phyloP scores from a whole-genome alignment of 768 basidiomycete species.

The Basidioascus undulatus region DNA sequence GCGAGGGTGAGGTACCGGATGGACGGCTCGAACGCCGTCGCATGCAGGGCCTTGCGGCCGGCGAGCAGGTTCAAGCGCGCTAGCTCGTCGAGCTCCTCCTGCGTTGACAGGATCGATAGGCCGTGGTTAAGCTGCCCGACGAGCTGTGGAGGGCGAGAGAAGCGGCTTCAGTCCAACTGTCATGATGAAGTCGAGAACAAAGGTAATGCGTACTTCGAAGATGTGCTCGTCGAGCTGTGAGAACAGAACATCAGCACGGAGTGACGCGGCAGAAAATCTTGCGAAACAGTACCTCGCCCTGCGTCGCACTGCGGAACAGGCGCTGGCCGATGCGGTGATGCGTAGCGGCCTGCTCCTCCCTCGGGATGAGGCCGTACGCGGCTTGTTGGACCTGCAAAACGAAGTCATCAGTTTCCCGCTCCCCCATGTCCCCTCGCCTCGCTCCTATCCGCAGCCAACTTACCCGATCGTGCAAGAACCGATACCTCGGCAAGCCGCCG shows the following conservation, averaged over 20 bases:
- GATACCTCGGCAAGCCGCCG: no score
- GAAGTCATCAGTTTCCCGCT: neutral
- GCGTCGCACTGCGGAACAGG: constrained; percentile 1
- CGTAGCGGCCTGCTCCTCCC: neutral
- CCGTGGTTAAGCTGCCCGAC: constrained; percentile 9
- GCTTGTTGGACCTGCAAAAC: neutral
- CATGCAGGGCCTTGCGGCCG: constrained; percentile 1
- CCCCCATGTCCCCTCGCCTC: no score
- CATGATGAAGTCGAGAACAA: no score
- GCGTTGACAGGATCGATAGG: constrained; percentile 1
- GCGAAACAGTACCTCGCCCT: no score
- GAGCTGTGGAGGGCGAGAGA: no score
- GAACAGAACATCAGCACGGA: no score
- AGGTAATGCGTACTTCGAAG: no score
- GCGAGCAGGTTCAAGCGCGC: constrained; percentile 6
- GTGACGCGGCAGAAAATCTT: no score
- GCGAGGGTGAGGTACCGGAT: constrained; percentile 3
- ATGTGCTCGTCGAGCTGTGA: constrained; percentile 3
- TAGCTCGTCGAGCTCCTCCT: constrained; percentile 4
- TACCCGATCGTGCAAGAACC: constrained; percentile 11
- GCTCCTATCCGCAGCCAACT: no score
- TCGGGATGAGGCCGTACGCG: constrained; percentile 7
- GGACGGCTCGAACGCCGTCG: constrained; percentile 8
- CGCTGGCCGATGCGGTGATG: constrained; percentile 7
- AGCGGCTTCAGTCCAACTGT: no score